Conservation (phyloP, 192 early-diverging fungal species). For the Pilaira anomala region DNA sequence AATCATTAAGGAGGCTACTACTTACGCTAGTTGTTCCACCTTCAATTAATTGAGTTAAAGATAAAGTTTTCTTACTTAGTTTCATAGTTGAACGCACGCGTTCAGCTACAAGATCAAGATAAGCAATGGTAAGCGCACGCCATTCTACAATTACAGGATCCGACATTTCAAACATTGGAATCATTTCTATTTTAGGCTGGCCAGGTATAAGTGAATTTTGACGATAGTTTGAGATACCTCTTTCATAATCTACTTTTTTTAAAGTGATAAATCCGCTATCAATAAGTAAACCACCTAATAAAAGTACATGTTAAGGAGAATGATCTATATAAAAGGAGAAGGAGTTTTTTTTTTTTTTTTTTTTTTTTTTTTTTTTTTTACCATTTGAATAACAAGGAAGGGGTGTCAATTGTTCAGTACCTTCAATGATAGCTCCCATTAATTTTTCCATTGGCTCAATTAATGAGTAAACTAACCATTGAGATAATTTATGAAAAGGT, state of each 20-base stretch:
- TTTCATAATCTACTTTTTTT: slow-evolving; percentile 48
- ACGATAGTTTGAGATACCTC: slow-evolving; percentile 55
- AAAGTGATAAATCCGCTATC: slow-evolving; percentile 77
- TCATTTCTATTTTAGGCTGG: slow-evolving; percentile 39
- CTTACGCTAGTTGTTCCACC: slow-evolving; percentile 82
- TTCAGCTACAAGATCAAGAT: slow-evolving; percentile 72
- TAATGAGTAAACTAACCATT: slow-evolving; percentile 93
- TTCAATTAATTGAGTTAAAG: slow-evolving; percentile 79
- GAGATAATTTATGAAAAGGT: slow-evolving; percentile 90
- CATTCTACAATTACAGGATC: slow-evolving; percentile 93
- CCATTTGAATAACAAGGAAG: slow-evolving; percentile 82
- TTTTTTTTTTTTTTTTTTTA: too few relatives aligned
- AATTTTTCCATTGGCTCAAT: slow-evolving; percentile 72
- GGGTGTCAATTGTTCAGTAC: slow-evolving; percentile 79
- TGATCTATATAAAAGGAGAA: neutral
- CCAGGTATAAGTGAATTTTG: slow-evolving; percentile 39
- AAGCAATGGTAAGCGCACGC: slow-evolving; percentile 84
- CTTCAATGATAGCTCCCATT: slow-evolving; percentile 47
- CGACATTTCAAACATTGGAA: slow-evolving; percentile 71
- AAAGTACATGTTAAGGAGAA: neutral
- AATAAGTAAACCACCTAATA: slow-evolving; percentile 76
- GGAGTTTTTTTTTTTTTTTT: too few relatives aligned
- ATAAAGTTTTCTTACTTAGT: slow-evolving; percentile 53
- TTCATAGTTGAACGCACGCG: slow-evolving; percentile 57
- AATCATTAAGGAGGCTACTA: neutral